These are phyloP conservation scores for Botrytis byssoidea DNA, from an alignment of 2,329 filamentous ascomycete genomes.

Conservation along the genomic window DNA sequence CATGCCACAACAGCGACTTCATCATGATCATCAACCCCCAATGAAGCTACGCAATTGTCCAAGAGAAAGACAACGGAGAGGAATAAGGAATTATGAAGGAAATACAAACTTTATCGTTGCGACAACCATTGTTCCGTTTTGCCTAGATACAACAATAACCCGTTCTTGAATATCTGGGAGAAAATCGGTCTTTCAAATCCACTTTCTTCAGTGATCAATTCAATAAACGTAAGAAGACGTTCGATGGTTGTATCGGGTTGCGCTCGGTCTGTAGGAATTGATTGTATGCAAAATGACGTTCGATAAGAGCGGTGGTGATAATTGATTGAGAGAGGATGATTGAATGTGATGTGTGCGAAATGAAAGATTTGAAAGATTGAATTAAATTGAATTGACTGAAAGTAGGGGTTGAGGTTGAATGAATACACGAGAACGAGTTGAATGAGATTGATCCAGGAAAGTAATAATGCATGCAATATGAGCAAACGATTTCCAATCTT, in stretches of 20 bases:
- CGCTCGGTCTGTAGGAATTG: neutral
- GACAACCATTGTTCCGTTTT: conserved; percentile 46
- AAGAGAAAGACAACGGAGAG: neutral
- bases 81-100: conserved; percentile 17
- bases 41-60: neutral
- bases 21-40: neutral
- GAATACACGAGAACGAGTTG: conserved; percentile 4
- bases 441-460: conserved; percentile 1
- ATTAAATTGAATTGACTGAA: neutral
- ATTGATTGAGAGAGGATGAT: neutral
- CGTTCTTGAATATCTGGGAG: neutral
- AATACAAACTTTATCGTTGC: conserved; percentile 61
- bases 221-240: neutral
- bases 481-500: conserved; percentile 11
- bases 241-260: neutral
- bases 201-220: neutral
- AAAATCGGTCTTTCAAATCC: neutral
- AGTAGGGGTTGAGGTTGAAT: conserved; percentile 4
- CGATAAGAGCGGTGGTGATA: neutral
- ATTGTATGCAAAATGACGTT: conserved; percentile 18
- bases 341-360: neutral
- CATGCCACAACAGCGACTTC: neutral
- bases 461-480: conserved; percentile 4
- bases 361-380: conserved; percentile 5
- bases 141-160: neutral